Evolutionary conservation across 805 yeast species (phyloP).

Genomic region (Starmerella vitae): DNA sequence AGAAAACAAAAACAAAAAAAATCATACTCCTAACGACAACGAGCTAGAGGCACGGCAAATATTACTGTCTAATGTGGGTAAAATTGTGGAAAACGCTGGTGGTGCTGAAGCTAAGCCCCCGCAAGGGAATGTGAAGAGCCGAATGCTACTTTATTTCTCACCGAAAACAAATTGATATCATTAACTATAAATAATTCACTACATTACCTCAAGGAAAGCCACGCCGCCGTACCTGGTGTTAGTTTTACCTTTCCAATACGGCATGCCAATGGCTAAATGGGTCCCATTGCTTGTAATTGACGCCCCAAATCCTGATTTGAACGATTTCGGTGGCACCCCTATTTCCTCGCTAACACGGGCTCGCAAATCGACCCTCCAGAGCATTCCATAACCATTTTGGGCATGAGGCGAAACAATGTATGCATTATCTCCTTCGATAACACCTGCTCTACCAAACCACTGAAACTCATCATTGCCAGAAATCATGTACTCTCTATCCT

Average conservation of each 20-base stretch:
- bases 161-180: conserved; percentile 7
- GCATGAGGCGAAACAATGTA: conserved; percentile 32
- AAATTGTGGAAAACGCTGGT: conserved; percentile 22
- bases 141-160: conserved; percentile 17
- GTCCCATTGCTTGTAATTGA: conserved; percentile 24
- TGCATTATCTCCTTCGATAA: conserved; percentile 19
- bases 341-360: conserved; percentile 17
- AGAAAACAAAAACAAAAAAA: conserved; percentile 15
- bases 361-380: conserved; percentile 32
- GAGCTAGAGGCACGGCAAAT: conserved; percentile 24
- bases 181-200: neutral
- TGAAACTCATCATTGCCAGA: conserved; percentile 18
- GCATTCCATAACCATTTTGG: conserved; percentile 33
- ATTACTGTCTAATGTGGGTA: conserved; percentile 19
- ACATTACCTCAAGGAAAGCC: neutral
- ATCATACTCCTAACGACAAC: conserved; percentile 12
- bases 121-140: conserved; percentile 18
- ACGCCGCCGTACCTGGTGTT: conserved; percentile 6
- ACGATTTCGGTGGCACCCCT: conserved; percentile 20
- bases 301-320: conserved; percentile 35
- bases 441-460: conserved; percentile 29
- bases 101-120: conserved; percentile 17
- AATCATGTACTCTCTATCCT: conserved; percentile 16
- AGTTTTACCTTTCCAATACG: conserved; percentile 12
- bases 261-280: conserved; percentile 21